Evolutionary conservation across 441 rosid genomes (phyloP).

Genomic region (Euphorbia schlechtendalii): DNA sequence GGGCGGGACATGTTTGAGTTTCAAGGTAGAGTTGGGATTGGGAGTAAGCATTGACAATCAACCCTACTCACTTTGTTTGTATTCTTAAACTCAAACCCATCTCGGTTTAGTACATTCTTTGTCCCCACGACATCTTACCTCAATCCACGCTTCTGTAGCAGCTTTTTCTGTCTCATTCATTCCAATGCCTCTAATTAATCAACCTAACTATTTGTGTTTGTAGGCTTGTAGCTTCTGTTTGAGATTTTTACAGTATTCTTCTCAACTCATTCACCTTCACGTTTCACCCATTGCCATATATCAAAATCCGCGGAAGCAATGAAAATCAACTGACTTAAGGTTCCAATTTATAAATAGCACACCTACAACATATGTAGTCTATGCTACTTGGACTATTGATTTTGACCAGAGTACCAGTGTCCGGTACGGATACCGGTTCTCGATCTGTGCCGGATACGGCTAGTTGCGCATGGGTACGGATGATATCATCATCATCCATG

Average conservation of each 20-base stretch:
- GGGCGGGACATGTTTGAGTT: slow-evolving; percentile 28
- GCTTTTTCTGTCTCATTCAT: not conserved
- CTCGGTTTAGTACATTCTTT: slow-evolving; percentile 28
- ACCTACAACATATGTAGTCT: too few relatives aligned
- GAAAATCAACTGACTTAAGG: too few relatives aligned
- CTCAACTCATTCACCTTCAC: not conserved
- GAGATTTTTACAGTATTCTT: too few relatives aligned
- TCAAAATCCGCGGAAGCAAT: too few relatives aligned
- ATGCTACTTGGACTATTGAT: too few relatives aligned
- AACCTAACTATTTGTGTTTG: not conserved
- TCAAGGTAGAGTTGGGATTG: slow-evolving; percentile 23
- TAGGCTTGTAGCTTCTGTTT: too few relatives aligned
- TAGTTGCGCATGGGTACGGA: too few relatives aligned
- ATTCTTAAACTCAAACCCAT: slow-evolving; percentile 30
- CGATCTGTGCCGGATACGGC: too few relatives aligned
- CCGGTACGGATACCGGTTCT: too few relatives aligned
- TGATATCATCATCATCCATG: too few relatives aligned
- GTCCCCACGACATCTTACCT: slow-evolving; percentile 35
- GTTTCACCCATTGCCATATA: not conserved
- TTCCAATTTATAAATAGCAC: too few relatives aligned
- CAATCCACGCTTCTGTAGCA: slow-evolving; percentile 13
- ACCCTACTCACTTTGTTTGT: slow-evolving; percentile 21
- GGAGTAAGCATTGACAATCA: slow-evolving; percentile 23
- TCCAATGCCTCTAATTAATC: not conserved
- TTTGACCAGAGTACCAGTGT: too few relatives aligned